Conservation (phyloP, 257 asterid genomes). For the Gentiana straminea region DNA sequence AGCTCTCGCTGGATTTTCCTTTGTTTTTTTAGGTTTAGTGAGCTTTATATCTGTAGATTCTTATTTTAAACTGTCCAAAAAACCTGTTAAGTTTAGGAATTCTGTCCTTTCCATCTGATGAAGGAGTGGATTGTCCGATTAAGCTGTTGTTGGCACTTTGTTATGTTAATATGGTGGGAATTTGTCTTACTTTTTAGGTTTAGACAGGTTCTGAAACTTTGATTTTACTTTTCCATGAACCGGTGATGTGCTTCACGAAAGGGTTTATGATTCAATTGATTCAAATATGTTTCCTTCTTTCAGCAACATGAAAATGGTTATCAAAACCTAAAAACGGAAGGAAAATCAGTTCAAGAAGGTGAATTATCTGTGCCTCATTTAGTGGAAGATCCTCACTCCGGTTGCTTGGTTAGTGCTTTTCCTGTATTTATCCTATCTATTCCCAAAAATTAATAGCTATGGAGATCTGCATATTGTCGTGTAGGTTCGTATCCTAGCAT, state of each 20-base stretch:
- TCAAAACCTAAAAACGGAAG: constrained; percentile 50
- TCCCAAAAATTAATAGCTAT: too few species aligned
- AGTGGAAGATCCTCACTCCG: constrained; percentile 34
- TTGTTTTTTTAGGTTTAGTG: background rate
- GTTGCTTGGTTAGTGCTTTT: constrained; percentile 48
- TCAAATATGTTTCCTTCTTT: constrained; percentile 19
- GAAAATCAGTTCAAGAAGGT: constrained; percentile 39
- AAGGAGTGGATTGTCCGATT: too few species aligned
- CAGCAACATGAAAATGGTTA: constrained; percentile 58
- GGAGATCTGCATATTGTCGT: too few species aligned
- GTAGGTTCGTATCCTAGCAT: background rate
- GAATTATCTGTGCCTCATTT: constrained; percentile 32
- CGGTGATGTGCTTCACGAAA: too few species aligned
- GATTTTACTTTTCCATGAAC: too few species aligned
- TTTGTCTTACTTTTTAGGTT: background rate
- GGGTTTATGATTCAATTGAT: too few species aligned
- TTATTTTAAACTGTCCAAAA: too few species aligned
- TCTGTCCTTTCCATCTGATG: too few species aligned
- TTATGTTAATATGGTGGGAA: background rate
- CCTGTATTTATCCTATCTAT: constrained; percentile 1
- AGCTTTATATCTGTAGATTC: background rate
- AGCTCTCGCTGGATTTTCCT: background rate
- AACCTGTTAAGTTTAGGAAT: too few species aligned
- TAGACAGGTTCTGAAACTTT: too few species aligned
- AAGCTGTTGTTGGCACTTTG: background rate